Evolutionary conservation across 2,329 filamentous ascomycete genomes (phyloP), one percentile per base, ranked within the genome.

Genomic region (Claviceps sp.): DNA sequence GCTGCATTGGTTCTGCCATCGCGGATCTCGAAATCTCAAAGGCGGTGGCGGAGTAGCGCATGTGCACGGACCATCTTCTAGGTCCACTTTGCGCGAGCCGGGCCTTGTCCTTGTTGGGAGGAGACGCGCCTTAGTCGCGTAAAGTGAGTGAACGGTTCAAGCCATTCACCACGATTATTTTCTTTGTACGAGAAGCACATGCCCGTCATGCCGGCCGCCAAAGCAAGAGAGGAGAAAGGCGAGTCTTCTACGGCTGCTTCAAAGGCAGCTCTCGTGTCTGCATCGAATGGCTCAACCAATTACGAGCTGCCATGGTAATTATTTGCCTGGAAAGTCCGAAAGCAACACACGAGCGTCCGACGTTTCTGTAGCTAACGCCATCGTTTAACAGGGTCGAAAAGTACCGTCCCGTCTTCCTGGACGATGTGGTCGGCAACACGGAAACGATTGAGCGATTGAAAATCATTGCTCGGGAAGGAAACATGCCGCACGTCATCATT

Each of bases 401-500:
- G 68, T 98, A 97, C 73, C 81, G 93, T 41, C 93, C 93, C 1
- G 79, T 95, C 50, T 94, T 94, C 69, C 82, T 98, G 34, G 89
- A 97, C 70, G 91, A 98, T 71, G 84, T 98, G 50, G 93, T 98
- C 51, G 93, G 93, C 64, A 98, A 98, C 69, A 95, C 88, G 19
- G 93, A 98, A 68, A 98, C 93, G 1, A 89, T 98, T 61, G 91
- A 97, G 68, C 86, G 93, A 52, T 75, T 98, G 61, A 97, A 97
- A 67, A 97, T 98, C 63, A 97, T 98, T 61, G 90, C 93, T 47
- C 93, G 90, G 69, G 93, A 97, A 72, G 93, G 93, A 61, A 98
- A 98, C 71, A 96, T 98, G 90, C 93, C 93, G 2, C 93, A 98
- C 70, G 82, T 98, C 63, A 97, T 98, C 70, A 97, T 98, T 63